Conservation (phyloP, 192 early-diverging fungal genomes). For the Umbelopsis ramanniana region DNA sequence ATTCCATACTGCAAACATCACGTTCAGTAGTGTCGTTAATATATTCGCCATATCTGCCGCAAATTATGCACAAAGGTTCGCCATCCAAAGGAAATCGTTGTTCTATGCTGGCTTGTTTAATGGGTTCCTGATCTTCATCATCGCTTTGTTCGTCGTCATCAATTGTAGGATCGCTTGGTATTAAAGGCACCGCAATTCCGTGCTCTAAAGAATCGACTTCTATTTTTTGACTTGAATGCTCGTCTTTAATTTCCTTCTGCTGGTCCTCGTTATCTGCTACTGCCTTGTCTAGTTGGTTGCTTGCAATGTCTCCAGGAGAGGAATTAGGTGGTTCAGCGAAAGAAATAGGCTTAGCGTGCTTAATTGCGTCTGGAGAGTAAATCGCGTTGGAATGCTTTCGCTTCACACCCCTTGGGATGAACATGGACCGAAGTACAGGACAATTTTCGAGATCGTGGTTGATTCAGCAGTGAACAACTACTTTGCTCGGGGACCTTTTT, state of each 20-base stretch:
- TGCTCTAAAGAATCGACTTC: not conserved
- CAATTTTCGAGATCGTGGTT: not conserved
- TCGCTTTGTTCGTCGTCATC: not conserved
- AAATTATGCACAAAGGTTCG: constrained; percentile 47
- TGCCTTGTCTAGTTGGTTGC: no score
- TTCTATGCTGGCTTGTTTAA: constrained; percentile 26
- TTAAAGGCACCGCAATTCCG: not conserved
- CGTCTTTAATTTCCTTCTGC: not conserved
- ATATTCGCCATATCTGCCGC: constrained; percentile 52
- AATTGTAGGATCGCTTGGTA: no score
- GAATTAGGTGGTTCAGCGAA: not conserved
- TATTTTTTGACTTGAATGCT: not conserved
- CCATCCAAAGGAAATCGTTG: constrained; percentile 37
- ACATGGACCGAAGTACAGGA: not conserved
- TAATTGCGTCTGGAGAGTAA: not conserved
- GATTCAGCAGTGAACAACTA: not conserved
- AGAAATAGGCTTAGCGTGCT: constrained; percentile 6
- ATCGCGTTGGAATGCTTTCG: constrained; percentile 8
- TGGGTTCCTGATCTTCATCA: not conserved
- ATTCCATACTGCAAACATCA: constrained; percentile 51
- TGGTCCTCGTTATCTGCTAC: not conserved
- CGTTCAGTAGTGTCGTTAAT: constrained; percentile 46
- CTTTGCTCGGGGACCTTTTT: not conserved
- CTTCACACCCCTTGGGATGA: constrained; percentile 13
- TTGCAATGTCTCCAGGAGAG: no score